Evolutionary conservation across 2,329 filamentous ascomycete genomes (phyloP), one percentile per base, ranked within the genome.

Genomic region (Phialophora verrucosa): DNA sequence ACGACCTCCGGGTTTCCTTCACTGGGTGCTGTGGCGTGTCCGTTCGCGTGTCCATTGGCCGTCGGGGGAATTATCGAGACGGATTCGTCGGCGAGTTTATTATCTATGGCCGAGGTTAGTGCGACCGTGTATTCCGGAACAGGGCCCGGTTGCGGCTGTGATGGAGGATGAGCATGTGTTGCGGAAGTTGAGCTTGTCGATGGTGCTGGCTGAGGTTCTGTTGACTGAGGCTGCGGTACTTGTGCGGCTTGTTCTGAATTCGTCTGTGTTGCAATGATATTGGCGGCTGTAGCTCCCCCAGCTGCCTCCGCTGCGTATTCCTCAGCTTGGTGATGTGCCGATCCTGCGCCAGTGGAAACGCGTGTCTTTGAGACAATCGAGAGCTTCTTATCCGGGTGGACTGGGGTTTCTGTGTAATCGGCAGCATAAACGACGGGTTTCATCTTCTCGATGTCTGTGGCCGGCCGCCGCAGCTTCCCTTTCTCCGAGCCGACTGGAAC

Each of bases 401-500:
- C 70, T 14, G 70, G 70, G 4, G 57, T 20, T 32, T 70, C 67
- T 8, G 71, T 73, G 51, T 72, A 71, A 42, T 72, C 70, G 5
- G 71, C 70, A 3, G 71, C 70, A 51, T 72, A 70, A 50, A 70
- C 67, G 51, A 70, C 53, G 1, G 72, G 70, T 57, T 68, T 68
- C 64, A 64, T 65, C 62, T 69, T 68, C 31, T 71, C 66, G 23
- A 72, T 53, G 23, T 72, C 67, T 12, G 35, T 11, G 20, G 63
- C 62, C 23, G 69, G 64, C 31, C 65, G 66, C 42, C 72, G 68
- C 11, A 59, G 62, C 58, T 71, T 70, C 25, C 71, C 72, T 6
- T 74, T 70, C 31, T 71, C 67, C 11, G 69, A 70, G 14, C 72
- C 72, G 20, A 74, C 72, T n/a, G 69, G 63, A 2, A 73, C 38